Percentiles rank a stretch among this genome's conserved stretches.
These are phyloP conservation scores for Didymella pinodella DNA, from an alignment of 2,329 filamentous ascomycete species.

Conservation along the genomic window DNA sequence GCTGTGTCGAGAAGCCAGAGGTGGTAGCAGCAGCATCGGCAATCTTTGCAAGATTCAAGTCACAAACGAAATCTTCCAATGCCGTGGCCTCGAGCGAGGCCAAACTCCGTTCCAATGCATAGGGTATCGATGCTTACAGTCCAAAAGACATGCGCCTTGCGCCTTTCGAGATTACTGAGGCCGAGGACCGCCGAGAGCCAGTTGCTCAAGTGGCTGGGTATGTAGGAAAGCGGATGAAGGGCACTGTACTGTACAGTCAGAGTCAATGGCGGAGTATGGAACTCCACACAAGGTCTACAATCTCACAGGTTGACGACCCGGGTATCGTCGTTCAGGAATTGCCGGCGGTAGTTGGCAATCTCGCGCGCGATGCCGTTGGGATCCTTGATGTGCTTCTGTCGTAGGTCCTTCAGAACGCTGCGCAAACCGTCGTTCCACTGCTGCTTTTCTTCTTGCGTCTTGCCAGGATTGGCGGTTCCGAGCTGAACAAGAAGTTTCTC, in stretches of 20 bases:
- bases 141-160: slow-evolving; percentile 27
- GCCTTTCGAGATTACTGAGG: slow-evolving; percentile 20
- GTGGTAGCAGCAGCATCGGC: slow-evolving; percentile 1
- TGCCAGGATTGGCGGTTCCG: slow-evolving; percentile 69
- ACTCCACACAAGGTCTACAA: slow-evolving; percentile 10
- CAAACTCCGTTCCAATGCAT: slow-evolving; percentile 31
- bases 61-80: slow-evolving; percentile 14
- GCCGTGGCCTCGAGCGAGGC: slow-evolving; percentile 10
- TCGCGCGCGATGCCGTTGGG: slow-evolving; percentile 50
- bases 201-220: not conserved
- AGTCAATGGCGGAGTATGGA: slow-evolving; percentile 15
- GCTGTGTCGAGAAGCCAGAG: slow-evolving; percentile 1
- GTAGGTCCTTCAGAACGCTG: slow-evolving; percentile 49
- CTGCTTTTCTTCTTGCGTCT: slow-evolving; percentile 66
- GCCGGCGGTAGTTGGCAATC: slow-evolving; percentile 51
- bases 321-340: slow-evolving; percentile 52
- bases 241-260: slow-evolving; percentile 20
- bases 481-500: slow-evolving; percentile 76
- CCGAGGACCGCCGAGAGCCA: slow-evolving; percentile 3
- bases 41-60: slow-evolving; percentile 11
- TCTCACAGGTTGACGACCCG: slow-evolving; percentile 49
- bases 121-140: slow-evolving; percentile 39
- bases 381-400: slow-evolving; percentile 48
- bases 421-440: slow-evolving; percentile 54
- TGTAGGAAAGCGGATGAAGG: slow-evolving; percentile 7